A percentile compares a stretch with the other conserved stretches of the same genome.
These are phyloP conservation scores for Talaromyces verruculosus DNA, from an alignment of 2,329 filamentous ascomycete species.

Conservation along the genomic window DNA sequence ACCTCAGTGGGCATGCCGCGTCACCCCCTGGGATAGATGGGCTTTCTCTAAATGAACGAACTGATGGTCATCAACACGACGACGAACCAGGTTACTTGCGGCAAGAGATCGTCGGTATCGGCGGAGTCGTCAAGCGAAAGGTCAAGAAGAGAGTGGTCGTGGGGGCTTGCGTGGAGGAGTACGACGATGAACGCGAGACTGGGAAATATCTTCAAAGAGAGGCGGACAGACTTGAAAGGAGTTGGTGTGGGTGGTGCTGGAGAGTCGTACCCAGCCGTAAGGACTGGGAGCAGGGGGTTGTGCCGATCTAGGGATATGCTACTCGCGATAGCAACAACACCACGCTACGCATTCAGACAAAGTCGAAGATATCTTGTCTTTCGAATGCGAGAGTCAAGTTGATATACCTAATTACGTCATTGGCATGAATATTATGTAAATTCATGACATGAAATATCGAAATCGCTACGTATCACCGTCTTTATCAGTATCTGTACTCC, in stretches of 20 bases:
- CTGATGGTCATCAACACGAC: conserved; percentile 30
- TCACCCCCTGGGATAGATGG: neutral
- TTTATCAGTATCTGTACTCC: neutral
- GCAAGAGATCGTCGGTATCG: conserved; percentile 89
- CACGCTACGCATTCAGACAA: neutral
- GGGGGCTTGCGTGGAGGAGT: conserved; percentile 81
- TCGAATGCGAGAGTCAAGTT: neutral
- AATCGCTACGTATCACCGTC: neutral
- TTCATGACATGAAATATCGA: neutral
- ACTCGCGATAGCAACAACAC: neutral
- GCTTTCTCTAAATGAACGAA: conserved; percentile 17
- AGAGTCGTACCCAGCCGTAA: conserved; percentile 64
- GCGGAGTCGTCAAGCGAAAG: conserved; percentile 83
- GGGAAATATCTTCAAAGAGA: conserved; percentile 70
- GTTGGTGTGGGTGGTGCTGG: conserved; percentile 92
- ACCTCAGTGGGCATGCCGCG: neutral
- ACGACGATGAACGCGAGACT: conserved; percentile 70
- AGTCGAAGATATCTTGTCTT: neutral
- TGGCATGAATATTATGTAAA: neutral
- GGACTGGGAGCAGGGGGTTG: conserved; percentile 11
- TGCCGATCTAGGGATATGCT: neutral
- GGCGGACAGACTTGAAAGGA: conserved; percentile 65
- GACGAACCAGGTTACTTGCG: conserved; percentile 70
- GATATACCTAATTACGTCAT: neutral
- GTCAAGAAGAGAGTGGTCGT: conserved; percentile 78